phyloP scores from a whole-genome alignment of 345 rosid species.

The Pistacia atlantica region DNA sequence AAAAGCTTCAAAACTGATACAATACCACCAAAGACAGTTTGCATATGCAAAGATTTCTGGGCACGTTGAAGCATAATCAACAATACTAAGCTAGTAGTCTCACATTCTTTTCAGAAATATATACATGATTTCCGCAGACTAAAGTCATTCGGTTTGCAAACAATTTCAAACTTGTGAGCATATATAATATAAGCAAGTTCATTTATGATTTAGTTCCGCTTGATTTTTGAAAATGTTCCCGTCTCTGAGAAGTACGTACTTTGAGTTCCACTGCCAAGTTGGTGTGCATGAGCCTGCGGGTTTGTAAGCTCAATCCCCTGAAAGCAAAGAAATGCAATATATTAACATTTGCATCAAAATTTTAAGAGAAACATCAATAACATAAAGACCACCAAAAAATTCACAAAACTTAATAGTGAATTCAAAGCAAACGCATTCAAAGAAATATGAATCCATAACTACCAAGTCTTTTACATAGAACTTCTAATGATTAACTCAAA shows the following conservation, averaged over 20 bases:
- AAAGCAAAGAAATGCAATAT: background rate
- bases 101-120: background rate
- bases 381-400: background rate
- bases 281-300: slow-evolving; percentile 82
- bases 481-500: too few species aligned
- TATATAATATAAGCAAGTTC: background rate
- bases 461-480: background rate
- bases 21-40: background rate
- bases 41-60: background rate
- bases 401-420: background rate
- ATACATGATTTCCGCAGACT: background rate
- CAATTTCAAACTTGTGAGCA: background rate
- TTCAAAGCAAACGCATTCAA: background rate
- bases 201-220: slow-evolving; percentile 47
- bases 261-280: slow-evolving; percentile 84
- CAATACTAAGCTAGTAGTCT: background rate
- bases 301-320: slow-evolving; percentile 92
- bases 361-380: background rate
- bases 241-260: slow-evolving; percentile 96
- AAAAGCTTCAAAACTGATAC: too few species aligned
- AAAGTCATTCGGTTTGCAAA: background rate
- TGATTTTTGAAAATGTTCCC: slow-evolving; percentile 87
- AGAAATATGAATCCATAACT: background rate
- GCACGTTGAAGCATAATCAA: background rate
- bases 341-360: background rate